Percentiles rank a stretch among this genome's conserved stretches.
Evolutionary conservation across 2,329 filamentous ascomycete genomes (phyloP).

Genomic region (Monosporascus sp.): DNA sequence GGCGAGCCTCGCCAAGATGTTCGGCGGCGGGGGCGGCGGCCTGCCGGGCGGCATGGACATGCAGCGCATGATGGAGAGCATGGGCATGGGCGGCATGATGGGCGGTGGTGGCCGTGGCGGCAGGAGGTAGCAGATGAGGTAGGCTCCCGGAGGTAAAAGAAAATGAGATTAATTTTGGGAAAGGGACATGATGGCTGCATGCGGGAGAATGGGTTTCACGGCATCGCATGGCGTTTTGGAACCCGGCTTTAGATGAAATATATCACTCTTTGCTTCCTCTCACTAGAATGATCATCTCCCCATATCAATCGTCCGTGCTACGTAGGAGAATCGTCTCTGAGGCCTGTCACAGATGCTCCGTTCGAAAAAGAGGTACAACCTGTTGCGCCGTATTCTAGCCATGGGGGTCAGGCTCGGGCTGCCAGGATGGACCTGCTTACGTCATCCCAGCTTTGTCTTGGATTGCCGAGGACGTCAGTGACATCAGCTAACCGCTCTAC

Average conservation of each 20-base stretch:
- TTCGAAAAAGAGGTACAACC: no score
- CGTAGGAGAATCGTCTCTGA: no score
- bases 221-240: slow-evolving; percentile 23
- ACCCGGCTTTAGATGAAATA: not conserved
- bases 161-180: not conserved
- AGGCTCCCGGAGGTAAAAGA: not conserved
- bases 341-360: no score
- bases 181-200: not conserved
- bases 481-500: no score
- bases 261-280: no score
- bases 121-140: slow-evolving; percentile 14
- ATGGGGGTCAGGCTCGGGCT: no score
- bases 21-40: slow-evolving; percentile 66
- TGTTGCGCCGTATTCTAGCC: no score
- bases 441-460: no score
- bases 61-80: slow-evolving; percentile 74
- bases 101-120: slow-evolving; percentile 34
- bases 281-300: no score
- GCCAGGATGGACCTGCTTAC: no score
- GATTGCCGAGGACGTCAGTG: no score
- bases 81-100: slow-evolving; percentile 58
- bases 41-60: slow-evolving; percentile 72
- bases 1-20: slow-evolving; percentile 86
- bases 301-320: no score
- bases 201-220: slow-evolving; percentile 1